Base-by-base conservation (phyloP, 1,284 basidiomycete genomes). In the Fistulinella staudtii region DNA sequence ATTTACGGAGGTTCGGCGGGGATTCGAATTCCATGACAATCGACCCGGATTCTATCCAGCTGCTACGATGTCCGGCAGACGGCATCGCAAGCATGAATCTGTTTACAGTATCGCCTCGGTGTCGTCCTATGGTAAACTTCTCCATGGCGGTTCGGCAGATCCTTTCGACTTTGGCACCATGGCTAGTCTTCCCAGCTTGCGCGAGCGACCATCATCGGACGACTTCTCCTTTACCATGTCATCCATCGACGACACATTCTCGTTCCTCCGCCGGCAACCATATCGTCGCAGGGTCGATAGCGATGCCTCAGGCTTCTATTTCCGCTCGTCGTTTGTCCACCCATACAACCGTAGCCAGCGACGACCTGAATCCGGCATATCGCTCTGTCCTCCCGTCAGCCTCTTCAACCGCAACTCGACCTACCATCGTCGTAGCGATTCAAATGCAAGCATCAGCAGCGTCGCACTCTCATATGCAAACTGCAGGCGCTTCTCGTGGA, bases 71-170 rank as follows among this genome's bases (percentile, higher is more conserved):
- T 58, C 65, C 29, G 56, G 61, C 28, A 58, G 48, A 13, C 67
- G 65, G 28, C 75, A 80, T 41, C 63, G 67, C 23, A 70, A 67
- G 36, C 74, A 76, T 9, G 79, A 85, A 36, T 90, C 89, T 0
- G 53, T 79, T 8, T 75, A 84, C 61, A 91, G 86, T 57, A 82
- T 92, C 38, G 80, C 85, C 0, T 91, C 88, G 0, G 79, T 92
- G 20, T 92, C 88, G 0, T 90, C 85, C 0, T 87, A 88, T 44
- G 88, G 89, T 2, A 73, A 72, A 3, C 77, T 86, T 22, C 70
- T 88, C 50, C 75, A 84, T 43, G 65, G 72, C 13, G 85, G 86
- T 23, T 65, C 74, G 1, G 65, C 64, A 1, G 86, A 91, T 60
- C 85, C 89, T 1, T 92, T 90, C 63, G 83, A 86, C 39, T 91